These are phyloP conservation scores for Furcasterigmium sp. DNA, from an alignment of 2,329 filamentous ascomycete species.

Conservation along the genomic window DNA sequence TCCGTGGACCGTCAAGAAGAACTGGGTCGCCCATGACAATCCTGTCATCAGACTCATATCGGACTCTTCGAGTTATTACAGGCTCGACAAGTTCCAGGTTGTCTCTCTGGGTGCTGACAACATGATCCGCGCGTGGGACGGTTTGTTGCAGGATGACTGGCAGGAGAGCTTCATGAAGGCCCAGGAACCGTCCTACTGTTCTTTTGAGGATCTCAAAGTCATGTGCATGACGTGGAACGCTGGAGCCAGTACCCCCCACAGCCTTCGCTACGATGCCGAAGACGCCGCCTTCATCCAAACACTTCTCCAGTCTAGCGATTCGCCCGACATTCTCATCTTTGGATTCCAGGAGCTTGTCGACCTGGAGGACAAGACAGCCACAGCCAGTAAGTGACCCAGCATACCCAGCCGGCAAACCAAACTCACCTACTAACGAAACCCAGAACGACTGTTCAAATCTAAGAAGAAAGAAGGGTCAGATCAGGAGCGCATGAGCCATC, in stretches of 20 bases:
- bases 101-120: conserved; percentile 85
- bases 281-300: conserved; percentile 78
- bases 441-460: conserved; percentile 80
- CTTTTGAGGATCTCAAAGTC: conserved; percentile 75
- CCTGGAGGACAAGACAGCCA: conserved; percentile 93
- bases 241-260: conserved; percentile 87
- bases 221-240: conserved; percentile 95
- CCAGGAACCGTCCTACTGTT: conserved; percentile 76
- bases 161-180: conserved; percentile 86
- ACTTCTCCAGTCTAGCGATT: conserved; percentile 67
- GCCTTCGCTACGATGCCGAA: conserved; percentile 62
- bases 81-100: conserved; percentile 76
- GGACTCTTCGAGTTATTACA: conserved; percentile 80
- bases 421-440: conserved; percentile 17
- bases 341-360: conserved; percentile 99
- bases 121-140: conserved; percentile 82
- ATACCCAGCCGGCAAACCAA: not conserved
- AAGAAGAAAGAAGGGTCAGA: conserved; percentile 80
- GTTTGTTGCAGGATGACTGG: conserved; percentile 89
- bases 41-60: conserved; percentile 73
- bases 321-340: conserved; percentile 88
- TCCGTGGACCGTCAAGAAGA: conserved; percentile 90
- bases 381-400: conserved; percentile 72
- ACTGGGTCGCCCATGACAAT: conserved; percentile 87
- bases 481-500: conserved; percentile 90